These are phyloP conservation scores for Colletotrichum orbiculare DNA, from an alignment of 2,329 filamentous ascomycete genomes.

Conservation along the genomic window DNA sequence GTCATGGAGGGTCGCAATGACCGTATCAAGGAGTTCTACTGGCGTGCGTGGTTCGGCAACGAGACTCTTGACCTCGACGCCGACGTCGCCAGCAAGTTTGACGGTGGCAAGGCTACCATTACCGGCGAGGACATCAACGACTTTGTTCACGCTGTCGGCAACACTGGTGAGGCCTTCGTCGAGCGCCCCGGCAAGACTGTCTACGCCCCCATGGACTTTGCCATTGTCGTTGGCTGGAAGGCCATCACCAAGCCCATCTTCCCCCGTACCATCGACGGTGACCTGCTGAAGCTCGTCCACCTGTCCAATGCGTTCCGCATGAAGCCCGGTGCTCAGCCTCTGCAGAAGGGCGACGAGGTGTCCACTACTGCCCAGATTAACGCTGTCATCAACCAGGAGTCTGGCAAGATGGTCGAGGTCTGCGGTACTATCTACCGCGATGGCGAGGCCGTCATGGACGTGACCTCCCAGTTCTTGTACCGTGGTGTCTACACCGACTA, in stretches of 20 bases:
- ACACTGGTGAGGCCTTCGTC: slow-evolving; percentile 96
- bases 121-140: slow-evolving; percentile 95
- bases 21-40: slow-evolving; percentile 99
- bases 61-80: slow-evolving; percentile 86
- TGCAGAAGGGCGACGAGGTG: slow-evolving; percentile 95
- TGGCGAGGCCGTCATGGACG: slow-evolving; percentile 92
- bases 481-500: slow-evolving; percentile 92
- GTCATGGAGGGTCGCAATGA: slow-evolving; percentile 97
- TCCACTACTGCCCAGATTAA: slow-evolving; percentile 96
- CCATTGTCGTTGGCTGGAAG: slow-evolving; percentile 98
- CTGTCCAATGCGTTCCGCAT: slow-evolving; percentile 98
- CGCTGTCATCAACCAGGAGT: slow-evolving; percentile 96
- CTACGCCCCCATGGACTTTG: slow-evolving; percentile 98
- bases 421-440: slow-evolving; percentile 93
- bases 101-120: slow-evolving; percentile 87
- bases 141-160: slow-evolving; percentile 98
- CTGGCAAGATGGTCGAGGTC: slow-evolving; percentile 99
- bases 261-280: slow-evolving; percentile 94
- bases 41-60: slow-evolving; percentile 95
- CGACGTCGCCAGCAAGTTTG: slow-evolving; percentile 86
- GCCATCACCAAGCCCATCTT: slow-evolving; percentile 99
- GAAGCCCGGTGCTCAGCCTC: slow-evolving; percentile 92
- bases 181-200: slow-evolving; percentile 94
- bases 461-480: slow-evolving; percentile 98
- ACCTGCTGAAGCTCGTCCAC: slow-evolving; percentile 95